These are phyloP conservation scores for Fusarium haematococcum DNA, from an alignment of 2,329 filamentous ascomycete species.

Conservation along the genomic window DNA sequence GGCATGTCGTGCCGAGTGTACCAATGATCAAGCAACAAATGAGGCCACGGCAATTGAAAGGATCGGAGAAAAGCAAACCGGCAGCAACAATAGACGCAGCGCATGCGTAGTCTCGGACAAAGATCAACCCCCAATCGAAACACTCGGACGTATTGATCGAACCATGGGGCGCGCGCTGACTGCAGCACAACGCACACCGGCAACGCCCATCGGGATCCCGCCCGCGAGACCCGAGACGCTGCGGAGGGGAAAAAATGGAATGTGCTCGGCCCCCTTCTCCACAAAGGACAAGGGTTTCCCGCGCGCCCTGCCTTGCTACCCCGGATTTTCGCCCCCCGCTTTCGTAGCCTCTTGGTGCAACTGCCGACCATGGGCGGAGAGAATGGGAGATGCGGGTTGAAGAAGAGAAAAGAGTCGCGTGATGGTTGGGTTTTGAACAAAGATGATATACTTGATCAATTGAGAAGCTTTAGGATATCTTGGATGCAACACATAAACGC, in stretches of 20 bases:
- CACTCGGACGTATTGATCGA: conserved; percentile 30
- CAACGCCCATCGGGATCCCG: conserved; percentile 2
- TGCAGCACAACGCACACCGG: not conserved
- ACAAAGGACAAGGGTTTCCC: conserved; percentile 37
- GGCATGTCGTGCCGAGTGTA: conserved; percentile 10
- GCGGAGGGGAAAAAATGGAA: not conserved
- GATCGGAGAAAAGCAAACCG: not conserved
- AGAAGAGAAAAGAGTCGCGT: conserved; percentile 20
- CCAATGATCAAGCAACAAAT: conserved; percentile 3
- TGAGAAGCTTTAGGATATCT: not conserved
- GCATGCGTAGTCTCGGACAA: not conserved
- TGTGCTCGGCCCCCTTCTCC: conserved; percentile 28
- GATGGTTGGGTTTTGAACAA: not conserved
- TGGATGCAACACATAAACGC: not conserved
- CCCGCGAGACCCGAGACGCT: conserved; percentile 11
- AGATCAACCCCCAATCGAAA: conserved; percentile 22
- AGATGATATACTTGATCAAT: not conserved
- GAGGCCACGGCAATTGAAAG: not conserved
- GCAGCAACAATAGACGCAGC: not conserved
- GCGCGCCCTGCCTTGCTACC: conserved; percentile 39
- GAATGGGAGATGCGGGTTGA: not conserved
- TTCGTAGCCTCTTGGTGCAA: conserved; percentile 23
- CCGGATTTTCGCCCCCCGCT: conserved; percentile 45
- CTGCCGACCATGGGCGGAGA: conserved; percentile 34
- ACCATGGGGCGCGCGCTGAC: conserved; percentile 14